These are phyloP conservation scores for Mycena olivaceomarginata DNA, from an alignment of 768 basidiomycete genomes.

Conservation along the genomic window DNA sequence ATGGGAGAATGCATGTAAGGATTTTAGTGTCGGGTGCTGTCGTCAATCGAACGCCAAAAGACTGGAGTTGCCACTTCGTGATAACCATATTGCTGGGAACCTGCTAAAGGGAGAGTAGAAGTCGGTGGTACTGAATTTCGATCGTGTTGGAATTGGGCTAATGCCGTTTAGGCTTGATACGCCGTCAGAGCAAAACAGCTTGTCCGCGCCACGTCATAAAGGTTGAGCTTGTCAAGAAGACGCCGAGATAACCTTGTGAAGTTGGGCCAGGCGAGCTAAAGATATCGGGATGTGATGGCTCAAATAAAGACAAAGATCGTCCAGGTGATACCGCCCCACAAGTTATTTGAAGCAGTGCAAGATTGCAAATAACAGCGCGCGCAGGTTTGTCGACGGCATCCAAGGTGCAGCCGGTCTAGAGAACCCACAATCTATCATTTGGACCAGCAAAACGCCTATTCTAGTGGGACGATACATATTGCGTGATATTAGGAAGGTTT, in stretches of 20 bases:
- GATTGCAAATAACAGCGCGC: no score
- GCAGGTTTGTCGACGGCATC: not conserved
- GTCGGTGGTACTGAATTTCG: not conserved
- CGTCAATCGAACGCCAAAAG: not conserved
- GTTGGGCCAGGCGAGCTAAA: not conserved
- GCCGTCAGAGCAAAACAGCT: not conserved
- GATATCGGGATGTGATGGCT: not conserved
- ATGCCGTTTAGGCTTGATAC: not conserved
- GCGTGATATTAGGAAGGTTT: not conserved
- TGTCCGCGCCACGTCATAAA: not conserved
- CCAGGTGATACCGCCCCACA: not conserved
- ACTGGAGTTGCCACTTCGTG: not conserved
- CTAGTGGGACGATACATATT: not conserved
- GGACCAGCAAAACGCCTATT: no score
- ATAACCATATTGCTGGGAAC: not conserved
- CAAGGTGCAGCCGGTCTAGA: not conserved
- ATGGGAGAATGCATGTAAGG: not conserved
- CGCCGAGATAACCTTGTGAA: not conserved
- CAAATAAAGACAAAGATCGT: not conserved
- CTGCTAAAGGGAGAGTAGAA: not conserved
- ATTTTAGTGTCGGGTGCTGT: not conserved
- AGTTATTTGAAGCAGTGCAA: no score
- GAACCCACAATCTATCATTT: no score
- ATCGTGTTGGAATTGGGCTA: not conserved
- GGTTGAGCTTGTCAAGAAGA: not conserved